phyloP scores from a whole-genome alignment of 75 land plant genomes.

The Larix kaempferi region DNA sequence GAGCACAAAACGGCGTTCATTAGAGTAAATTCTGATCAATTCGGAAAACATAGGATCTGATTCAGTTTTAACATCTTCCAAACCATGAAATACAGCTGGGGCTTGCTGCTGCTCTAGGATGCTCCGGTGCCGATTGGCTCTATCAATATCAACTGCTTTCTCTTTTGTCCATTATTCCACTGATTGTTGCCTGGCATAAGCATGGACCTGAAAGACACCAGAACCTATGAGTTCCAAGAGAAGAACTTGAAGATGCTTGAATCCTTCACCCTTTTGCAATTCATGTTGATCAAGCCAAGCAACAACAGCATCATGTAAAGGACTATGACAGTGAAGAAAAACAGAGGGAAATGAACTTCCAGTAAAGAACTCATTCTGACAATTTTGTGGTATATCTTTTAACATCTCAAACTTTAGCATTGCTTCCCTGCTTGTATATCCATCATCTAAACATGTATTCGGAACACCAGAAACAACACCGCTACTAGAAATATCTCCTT shows the following conservation, averaged over 20 bases:
- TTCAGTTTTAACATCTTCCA: conserved; percentile 46
- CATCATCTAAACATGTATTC: conserved; percentile 11
- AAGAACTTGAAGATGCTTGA: conserved; percentile 66
- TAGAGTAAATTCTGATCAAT: conserved; percentile 49
- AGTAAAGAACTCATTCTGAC: not conserved
- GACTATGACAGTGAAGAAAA: conserved; percentile 55
- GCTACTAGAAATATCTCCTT: not conserved
- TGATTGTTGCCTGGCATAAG: conserved; percentile 91
- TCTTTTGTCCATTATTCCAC: conserved; percentile 76
- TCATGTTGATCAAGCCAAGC: conserved; percentile 99
- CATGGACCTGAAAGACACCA: conserved; percentile 77
- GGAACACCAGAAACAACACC: conserved; percentile 8
- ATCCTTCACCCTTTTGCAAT: conserved; percentile 53
- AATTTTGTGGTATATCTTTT: conserved; percentile 13
- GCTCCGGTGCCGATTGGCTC: conserved; percentile 56
- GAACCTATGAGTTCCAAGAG: conserved; percentile 63
- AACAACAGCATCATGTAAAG: conserved; percentile 83
- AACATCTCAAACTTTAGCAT: conserved; percentile 10
- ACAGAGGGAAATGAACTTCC: conserved; percentile 12
- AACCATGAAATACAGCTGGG: conserved; percentile 28
- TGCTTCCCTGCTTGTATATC: conserved; percentile 7
- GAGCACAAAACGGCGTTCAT: conserved; percentile 79
- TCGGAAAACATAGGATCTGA: conserved; percentile 36
- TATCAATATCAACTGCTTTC: conserved; percentile 49
- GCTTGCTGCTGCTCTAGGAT: conserved; percentile 74